phyloP scores from a whole-genome alignment of 2,329 filamentous ascomycete genomes.

The Didymella exigua region DNA sequence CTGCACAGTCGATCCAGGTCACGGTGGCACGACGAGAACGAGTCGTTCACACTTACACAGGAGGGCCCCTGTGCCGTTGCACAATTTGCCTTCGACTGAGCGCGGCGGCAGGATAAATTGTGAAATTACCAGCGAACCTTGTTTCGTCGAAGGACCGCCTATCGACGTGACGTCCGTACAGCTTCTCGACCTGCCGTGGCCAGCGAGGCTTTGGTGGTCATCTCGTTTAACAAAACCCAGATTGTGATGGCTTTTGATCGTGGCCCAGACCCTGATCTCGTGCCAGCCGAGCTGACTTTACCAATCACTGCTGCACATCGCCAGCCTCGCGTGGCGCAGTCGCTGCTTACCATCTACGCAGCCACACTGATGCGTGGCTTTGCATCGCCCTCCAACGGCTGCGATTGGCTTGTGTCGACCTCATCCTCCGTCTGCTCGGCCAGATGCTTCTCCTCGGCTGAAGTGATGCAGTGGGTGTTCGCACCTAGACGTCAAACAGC shows the following conservation, averaged over 20 bases:
- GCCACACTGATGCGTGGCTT: conserved; percentile 38
- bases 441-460: conserved; percentile 74
- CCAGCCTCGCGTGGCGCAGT: conserved; percentile 32
- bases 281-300: neutral
- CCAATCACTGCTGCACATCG: conserved; percentile 5
- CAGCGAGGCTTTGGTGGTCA: conserved; percentile 12
- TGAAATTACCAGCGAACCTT: conserved; percentile 28
- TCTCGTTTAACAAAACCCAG: conserved; percentile 18
- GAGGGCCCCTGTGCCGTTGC: conserved; percentile 12
- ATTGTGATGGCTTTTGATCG: conserved; percentile 5
- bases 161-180: conserved; percentile 22
- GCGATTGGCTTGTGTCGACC: conserved; percentile 10
- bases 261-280: conserved; percentile 11
- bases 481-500: conserved; percentile 52
- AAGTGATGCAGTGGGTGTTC: conserved; percentile 85
- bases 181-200: conserved; percentile 11
- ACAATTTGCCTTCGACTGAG: conserved; percentile 10
- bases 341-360: conserved; percentile 22
- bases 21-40: conserved; percentile 10
- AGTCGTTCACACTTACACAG: conserved; percentile 10
- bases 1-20: conserved; percentile 6
- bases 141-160: conserved; percentile 23
- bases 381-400: conserved; percentile 19
- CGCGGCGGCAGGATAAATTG: conserved; percentile 17
- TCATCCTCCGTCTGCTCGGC: conserved; percentile 50